These are phyloP conservation scores for Dictyostelium brefeldianum DNA, from an alignment of 78 protist species.

Conservation along the genomic window DNA sequence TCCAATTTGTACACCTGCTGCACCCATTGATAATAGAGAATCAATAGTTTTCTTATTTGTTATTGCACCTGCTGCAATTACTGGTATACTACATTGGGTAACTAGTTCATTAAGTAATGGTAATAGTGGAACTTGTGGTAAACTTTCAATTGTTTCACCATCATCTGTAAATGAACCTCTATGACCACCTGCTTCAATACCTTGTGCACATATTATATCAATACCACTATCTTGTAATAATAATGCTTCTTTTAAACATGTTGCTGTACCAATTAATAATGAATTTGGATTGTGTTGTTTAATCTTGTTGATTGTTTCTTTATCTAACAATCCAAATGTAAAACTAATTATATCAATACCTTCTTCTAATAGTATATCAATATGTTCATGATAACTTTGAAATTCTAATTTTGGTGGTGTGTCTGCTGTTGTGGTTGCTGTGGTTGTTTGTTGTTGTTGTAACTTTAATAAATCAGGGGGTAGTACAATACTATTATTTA, in stretches of 20 bases:
- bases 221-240: not conserved
- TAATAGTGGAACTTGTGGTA: not conserved
- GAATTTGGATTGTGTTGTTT: not conserved
- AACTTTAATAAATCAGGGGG: not conserved
- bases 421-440: not conserved
- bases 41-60: not conserved
- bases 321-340: slow-evolving; percentile 31
- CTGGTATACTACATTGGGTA: not conserved
- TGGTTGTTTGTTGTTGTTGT: not conserved
- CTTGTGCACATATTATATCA: slow-evolving; percentile 16
- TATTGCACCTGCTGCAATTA: slow-evolving; percentile 44
- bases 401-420: not conserved
- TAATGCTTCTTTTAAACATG: slow-evolving; percentile 29
- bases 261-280: slow-evolving; percentile 17
- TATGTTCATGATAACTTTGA: not conserved
- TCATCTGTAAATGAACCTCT: slow-evolving; percentile 38
- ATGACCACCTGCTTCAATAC: slow-evolving; percentile 73
- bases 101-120: not conserved
- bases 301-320: not conserved
- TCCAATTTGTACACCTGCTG: slow-evolving; percentile 51
- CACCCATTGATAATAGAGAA: not conserved
- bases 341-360: slow-evolving; percentile 42
- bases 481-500: not conserved
- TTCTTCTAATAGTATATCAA: not conserved
- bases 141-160: not conserved